These are phyloP conservation scores for Madurella fahalii DNA, from an alignment of 2,329 filamentous ascomycete species.

Conservation along the genomic window DNA sequence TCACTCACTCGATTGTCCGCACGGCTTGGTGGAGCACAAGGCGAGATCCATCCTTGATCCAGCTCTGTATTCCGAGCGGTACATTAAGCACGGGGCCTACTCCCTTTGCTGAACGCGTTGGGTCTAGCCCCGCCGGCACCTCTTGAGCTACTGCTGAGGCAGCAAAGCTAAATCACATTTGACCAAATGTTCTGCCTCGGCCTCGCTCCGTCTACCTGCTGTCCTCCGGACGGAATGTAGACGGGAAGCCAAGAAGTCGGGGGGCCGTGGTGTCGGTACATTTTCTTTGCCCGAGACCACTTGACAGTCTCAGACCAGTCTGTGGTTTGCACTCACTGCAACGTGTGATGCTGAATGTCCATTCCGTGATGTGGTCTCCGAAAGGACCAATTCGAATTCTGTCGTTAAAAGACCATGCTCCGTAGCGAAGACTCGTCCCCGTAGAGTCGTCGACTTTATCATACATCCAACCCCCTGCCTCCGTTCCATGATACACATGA, in stretches of 20 bases:
- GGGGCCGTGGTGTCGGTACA: conserved; percentile 29
- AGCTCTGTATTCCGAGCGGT: conserved; percentile 74
- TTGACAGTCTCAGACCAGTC: background rate
- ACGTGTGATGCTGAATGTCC: no score
- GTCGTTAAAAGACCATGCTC: no score
- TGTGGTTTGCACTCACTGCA: no score
- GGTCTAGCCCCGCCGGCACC: conserved; percentile 8
- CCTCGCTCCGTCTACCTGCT: conserved; percentile 32
- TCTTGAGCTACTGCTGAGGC: conserved; percentile 6
- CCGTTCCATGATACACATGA: no score
- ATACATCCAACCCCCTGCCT: no score
- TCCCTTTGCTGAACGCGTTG: background rate
- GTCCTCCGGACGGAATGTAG: background rate
- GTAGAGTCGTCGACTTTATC: no score
- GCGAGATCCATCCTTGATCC: conserved; percentile 67
- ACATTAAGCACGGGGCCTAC: conserved; percentile 43
- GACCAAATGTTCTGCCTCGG: conserved; percentile 42
- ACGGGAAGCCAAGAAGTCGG: conserved; percentile 12
- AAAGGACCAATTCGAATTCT: no score
- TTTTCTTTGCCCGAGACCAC: conserved; percentile 2
- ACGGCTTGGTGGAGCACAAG: conserved; percentile 74
- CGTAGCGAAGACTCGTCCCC: no score
- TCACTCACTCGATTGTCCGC: conserved; percentile 43
- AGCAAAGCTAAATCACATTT: conserved; percentile 23
- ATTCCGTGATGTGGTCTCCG: no score